These are phyloP conservation scores for Hortaea werneckii DNA, from an alignment of 2,329 filamentous ascomycete genomes.

Conservation along the genomic window DNA sequence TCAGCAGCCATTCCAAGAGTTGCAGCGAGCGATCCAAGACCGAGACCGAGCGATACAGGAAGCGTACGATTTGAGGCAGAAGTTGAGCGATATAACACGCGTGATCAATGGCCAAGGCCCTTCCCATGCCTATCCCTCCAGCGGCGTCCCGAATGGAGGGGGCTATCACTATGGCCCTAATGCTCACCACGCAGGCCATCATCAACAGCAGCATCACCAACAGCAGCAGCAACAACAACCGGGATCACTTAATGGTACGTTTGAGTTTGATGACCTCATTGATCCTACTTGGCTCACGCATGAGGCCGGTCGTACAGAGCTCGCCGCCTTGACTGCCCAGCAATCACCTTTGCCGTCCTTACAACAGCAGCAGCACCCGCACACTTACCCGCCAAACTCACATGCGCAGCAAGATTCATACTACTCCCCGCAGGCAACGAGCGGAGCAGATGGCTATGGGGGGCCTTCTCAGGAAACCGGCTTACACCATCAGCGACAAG, in stretches of 20 bases:
- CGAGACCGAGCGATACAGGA: conserved; percentile 62
- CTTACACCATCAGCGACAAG: not conserved
- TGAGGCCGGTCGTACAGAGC: conserved; percentile 27
- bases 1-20: conserved; percentile 73
- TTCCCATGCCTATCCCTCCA: not conserved
- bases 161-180: not conserved
- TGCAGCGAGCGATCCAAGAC: conserved; percentile 63
- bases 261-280: conserved; percentile 14
- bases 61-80: conserved; percentile 65
- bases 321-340: conserved; percentile 37
- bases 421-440: conserved; percentile 2
- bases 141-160: not conserved
- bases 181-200: not conserved
- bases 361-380: conserved; percentile 6
- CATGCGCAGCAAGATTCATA: not conserved
- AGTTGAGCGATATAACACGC: conserved; percentile 35
- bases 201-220: not conserved
- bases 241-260: conserved; percentile 21
- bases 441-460: not conserved
- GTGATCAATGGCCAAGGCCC: conserved; percentile 11
- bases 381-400: conserved; percentile 1
- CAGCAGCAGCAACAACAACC: not conserved
- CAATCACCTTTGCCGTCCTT: conserved; percentile 32
- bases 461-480: too few relatives aligned
- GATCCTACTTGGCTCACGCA: conserved; percentile 18